Base-by-base conservation (phyloP, 495 filamentous ascomycete species). In the Hyphodiscus hymeniophilus region DNA sequence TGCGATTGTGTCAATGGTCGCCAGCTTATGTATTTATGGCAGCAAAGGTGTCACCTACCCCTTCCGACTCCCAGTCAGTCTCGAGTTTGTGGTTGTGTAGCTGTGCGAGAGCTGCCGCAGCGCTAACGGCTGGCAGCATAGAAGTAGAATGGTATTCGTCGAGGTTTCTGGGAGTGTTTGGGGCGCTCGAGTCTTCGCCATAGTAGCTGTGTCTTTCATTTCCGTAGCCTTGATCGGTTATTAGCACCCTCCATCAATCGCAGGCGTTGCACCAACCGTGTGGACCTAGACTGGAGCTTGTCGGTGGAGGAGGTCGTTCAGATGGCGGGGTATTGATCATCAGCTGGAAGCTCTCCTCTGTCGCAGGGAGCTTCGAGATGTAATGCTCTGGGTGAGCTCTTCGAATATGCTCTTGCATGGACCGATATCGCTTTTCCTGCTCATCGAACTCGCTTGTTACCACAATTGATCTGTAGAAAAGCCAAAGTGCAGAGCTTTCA, bases 391-490 rank as follows among this genome's bases (percentile, higher is more conserved):
- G 94, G 67, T 98, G 92, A 62, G 92, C 92, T 64, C 92, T 81
- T 57, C 92, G 87, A 57, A 98, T 97, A 61, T 98, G 92, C 76
- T 98, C 92, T 71, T 96, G 94, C 86, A 98, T 98, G 42, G 91
- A 96, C 62, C 92, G 90, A 74, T 89, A 98, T 59, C 89, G 83
- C 68, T 95, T 95, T 71, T 95, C 89, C 89, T 95, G 67, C 62
- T 56, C 42, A 57, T 48, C 55, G 42, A 42, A 48, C 42, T 54
- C 47, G 23, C 52, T 54, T 61, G 65, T 59, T 59, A 61, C 52
- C 50, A 52, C 47, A 33, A 44, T 34, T 54, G 58, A 26, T 44
- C 40, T 35, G 34, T 12, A 45, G 17, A 46, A 40, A 48, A 53
- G 39, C 36, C 54, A 42, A 20, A 20, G 35, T 18, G n/a, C 32